Conservation (phyloP, 495 filamentous ascomycete genomes). For the Talaromyces proteolyticus region DNA sequence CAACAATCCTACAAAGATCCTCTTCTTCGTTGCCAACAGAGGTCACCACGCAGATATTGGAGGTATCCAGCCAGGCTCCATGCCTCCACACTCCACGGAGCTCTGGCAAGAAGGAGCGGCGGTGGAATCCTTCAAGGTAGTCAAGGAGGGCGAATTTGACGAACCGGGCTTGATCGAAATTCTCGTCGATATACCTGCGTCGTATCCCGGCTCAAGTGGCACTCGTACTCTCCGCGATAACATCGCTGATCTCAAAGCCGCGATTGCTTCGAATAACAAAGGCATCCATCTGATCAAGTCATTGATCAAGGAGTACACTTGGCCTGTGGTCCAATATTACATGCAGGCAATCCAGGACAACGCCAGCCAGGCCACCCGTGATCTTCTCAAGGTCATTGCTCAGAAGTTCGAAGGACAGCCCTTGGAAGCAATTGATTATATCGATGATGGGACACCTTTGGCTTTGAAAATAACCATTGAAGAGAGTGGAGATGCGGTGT, state of each 20-base stretch:
- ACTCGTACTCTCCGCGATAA: conserved; percentile 91
- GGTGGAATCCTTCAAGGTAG: conserved; percentile 90
- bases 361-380: conserved; percentile 78
- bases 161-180: conserved; percentile 82
- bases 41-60: conserved; percentile 98
- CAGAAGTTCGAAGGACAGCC: conserved; percentile 73
- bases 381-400: conserved; percentile 74
- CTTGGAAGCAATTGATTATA: conserved; percentile 73
- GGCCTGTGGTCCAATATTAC: conserved; percentile 89
- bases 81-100: conserved; percentile 92
- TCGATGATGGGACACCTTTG: conserved; percentile 64
- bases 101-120: conserved; percentile 92
- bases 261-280: conserved; percentile 93
- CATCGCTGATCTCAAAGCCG: conserved; percentile 91
- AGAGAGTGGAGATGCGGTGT: conserved; percentile 71
- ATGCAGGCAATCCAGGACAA: conserved; percentile 94
- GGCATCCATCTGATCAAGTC: conserved; percentile 84
- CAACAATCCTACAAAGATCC: conserved; percentile 66
- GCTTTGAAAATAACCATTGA: conserved; percentile 61
- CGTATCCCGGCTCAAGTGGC: conserved; percentile 82
- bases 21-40: conserved; percentile 94
- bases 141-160: conserved; percentile 84
- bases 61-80: conserved; percentile 90
- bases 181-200: conserved; percentile 74
- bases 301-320: conserved; percentile 85